Percentiles rank a stretch among this genome's conserved stretches.
phyloP scores from a whole-genome alignment of 1,139 yeast genomes.

The Kurtzmaniella natalensis region DNA sequence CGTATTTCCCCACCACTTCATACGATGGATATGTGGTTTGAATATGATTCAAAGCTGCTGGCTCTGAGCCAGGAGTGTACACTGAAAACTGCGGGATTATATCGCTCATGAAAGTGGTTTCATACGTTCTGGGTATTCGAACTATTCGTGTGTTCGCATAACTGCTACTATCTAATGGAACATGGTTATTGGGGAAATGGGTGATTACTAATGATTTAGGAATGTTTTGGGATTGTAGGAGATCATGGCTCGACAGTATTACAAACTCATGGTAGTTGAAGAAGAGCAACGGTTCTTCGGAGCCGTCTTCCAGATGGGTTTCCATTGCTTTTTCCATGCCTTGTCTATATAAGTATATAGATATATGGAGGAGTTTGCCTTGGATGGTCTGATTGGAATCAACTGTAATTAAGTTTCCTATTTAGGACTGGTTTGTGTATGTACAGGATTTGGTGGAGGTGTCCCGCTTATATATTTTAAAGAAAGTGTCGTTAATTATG shows the following conservation, averaged over 20 bases:
- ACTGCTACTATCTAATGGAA: conserved; percentile 19
- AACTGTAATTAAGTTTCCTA: background rate
- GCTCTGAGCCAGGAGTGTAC: conserved; percentile 59
- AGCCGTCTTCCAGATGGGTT: too few species aligned
- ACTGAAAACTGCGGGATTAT: conserved; percentile 58
- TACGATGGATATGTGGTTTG: conserved; percentile 17
- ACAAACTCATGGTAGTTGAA: conserved; percentile 67
- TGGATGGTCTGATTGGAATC: background rate
- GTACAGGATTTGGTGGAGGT: too few species aligned
- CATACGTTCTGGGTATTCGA: conserved; percentile 55
- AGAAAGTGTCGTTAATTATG: too few species aligned
- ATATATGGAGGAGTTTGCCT: background rate
- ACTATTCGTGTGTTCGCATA: conserved; percentile 50
- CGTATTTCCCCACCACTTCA: conserved; percentile 27
- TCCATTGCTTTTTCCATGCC: background rate
- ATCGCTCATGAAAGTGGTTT: conserved; percentile 24
- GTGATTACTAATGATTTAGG: conserved; percentile 43
- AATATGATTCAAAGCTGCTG: conserved; percentile 48
- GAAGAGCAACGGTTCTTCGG: conserved; percentile 24
- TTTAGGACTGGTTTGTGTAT: too few species aligned
- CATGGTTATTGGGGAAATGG: conserved; percentile 60
- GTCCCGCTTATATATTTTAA: too few species aligned
- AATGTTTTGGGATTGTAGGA: conserved; percentile 7
- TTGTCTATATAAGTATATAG: background rate
- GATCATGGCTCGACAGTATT: conserved; percentile 14